A percentile compares a stretch with the other conserved stretches of the same genome.
Evolutionary conservation across 495 filamentous ascomycete genomes (phyloP).

Genomic region (Bathelium albidoporum): DNA sequence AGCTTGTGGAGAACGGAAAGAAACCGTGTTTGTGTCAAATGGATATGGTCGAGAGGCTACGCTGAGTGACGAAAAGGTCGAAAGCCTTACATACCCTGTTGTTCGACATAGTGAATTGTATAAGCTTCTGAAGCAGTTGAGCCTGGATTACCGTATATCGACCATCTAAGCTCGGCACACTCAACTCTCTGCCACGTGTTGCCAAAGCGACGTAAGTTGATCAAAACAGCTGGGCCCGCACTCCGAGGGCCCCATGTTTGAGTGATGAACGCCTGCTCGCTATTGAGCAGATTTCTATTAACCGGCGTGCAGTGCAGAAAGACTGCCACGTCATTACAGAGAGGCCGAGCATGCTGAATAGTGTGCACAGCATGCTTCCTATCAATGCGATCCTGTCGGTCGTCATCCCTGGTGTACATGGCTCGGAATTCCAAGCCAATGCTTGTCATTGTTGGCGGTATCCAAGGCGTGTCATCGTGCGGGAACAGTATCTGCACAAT

Average conservation of each 20-base stretch:
- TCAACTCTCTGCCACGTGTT: not conserved
- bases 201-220: not conserved
- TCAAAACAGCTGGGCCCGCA: not conserved
- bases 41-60: too few species aligned
- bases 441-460: not conserved
- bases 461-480: not conserved
- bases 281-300: not conserved
- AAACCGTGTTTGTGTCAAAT: too few species aligned
- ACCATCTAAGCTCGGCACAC: not conserved
- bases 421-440: not conserved
- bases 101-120: not conserved
- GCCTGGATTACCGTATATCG: not conserved
- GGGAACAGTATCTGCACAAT: not conserved
- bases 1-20: too few species aligned
- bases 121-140: not conserved
- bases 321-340: not conserved
- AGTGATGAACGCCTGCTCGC: not conserved
- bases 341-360: not conserved
- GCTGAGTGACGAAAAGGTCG: not conserved
- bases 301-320: not conserved
- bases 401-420: not conserved
- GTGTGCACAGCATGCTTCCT: not conserved
- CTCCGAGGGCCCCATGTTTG: not conserved
- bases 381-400: not conserved
- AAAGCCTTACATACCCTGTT: not conserved